Evolutionary conservation across 768 basidiomycete genomes (phyloP), one percentile per base, ranked within the genome.

Genomic region (Russula sp.): DNA sequence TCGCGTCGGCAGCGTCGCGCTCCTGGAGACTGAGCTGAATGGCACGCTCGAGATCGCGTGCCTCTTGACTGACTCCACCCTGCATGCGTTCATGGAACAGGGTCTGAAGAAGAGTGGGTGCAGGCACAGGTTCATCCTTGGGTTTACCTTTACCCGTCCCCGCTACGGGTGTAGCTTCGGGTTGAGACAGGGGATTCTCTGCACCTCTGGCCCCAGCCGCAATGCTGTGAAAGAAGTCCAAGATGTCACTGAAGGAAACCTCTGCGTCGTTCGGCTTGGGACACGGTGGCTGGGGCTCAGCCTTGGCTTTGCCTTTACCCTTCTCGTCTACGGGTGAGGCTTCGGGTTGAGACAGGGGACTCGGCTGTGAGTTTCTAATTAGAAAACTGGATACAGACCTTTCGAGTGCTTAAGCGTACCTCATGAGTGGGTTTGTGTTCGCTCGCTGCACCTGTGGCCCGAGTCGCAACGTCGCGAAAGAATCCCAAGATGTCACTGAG

Each of bases 21-120:
- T 64, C 53, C 49, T 60, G 48, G 4, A 64, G 58, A 39, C 63
- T 64, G 27, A 64, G 63, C 54, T 55, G 44, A n/a, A 64, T 64
- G 3, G 63, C 58, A 0, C 27, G 40, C 22, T 60, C 54, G 1
- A 60, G 0, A 34, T 64, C 63, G 9, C 57, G 53, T 27, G 51
- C 7, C 40, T 64, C 63, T 40, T 51, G 63, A 32, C 32, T 59
- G 37, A 27, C 20, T 44, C 22, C 32, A 18, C 63, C 54, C 1
- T 27, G 48, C 48, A 37, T 6, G 18, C 13, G 32, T 4, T 31
- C 48, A 4, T 4, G 31, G 9, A 64, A 2, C 14, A 60, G 9
- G 18, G 31, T 31, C 9, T 45, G 40, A n/a, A 60, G 10, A 16
- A 64, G 6, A 0, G 22, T 37, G 27, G 22, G 54, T 27, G 31